Base-by-base conservation (phyloP, 306 rosid species). In the Geum urbanum region DNA sequence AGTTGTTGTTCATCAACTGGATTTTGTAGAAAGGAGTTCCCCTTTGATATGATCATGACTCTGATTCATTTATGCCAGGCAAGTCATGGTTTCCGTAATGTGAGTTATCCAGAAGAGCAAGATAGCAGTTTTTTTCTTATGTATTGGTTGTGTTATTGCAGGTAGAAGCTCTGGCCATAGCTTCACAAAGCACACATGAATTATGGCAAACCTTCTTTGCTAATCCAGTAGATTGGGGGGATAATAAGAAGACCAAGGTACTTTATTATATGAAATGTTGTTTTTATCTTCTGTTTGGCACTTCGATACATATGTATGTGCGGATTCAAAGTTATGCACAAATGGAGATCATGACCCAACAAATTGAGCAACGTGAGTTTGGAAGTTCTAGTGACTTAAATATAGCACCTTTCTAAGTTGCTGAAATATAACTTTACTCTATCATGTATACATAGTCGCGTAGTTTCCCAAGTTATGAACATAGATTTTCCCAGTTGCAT, bases 1-100 rank as follows among this genome's bases (percentile, higher is more conserved):
- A 96, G 96, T 92, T 35, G 85, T 90, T 64, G 88, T 48, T 73
- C 91, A 92, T 75, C 88, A 88, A 81, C 86, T 92, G 83, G 90
- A 84, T 78, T 88, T 92, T 74, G 79, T 92, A 16, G 96, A 86
- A 20, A 83, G 72, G 83, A 80, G 70, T 74, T 59, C 58, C 55
- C 63, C 82, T 15, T 69, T 86, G 9, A 51, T 72, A 66, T 61
- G 87, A 82, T 55, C n/a, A n/a, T n/a, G n/a, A n/a, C n/a, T n/a
- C n/a, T n/a, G n/a, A n/a, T n/a, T n/a, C n/a, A n/a, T n/a, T n/a
- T n/a, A n/a, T n/a, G n/a, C n/a, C n/a, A n/a, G n/a, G n/a, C n/a
- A n/a, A n/a, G n/a, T n/a, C n/a, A 65, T 63, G 48, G 37, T 18
- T 71, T 76, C 2, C 8, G 35, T 56, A 54, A 49, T 46, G 54